phyloP scores from a whole-genome alignment of 75 land plant genomes.

The Pinus taeda region DNA sequence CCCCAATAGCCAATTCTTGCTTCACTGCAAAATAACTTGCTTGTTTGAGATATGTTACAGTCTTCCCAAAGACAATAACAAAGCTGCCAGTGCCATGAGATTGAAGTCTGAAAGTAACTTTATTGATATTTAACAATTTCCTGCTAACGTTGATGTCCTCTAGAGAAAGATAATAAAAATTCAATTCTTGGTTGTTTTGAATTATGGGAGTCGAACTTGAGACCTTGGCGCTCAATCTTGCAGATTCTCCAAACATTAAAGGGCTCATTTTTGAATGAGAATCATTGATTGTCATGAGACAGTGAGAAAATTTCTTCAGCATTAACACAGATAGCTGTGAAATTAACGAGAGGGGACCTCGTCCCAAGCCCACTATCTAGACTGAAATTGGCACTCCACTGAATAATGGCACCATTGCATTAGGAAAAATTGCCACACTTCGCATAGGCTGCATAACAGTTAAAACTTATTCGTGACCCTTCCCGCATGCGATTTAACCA shows the following conservation, averaged over 20 bases:
- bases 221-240: conserved; percentile 8
- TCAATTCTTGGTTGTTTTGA: conserved; percentile 14
- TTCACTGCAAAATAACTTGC: conserved; percentile 21
- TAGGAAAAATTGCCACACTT: too few relatives aligned
- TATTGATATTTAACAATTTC: conserved; percentile 9
- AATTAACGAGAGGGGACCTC: conserved; percentile 55
- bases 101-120: conserved; percentile 17
- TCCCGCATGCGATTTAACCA: too few relatives aligned
- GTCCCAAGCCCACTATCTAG: conserved; percentile 63
- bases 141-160: conserved; percentile 41
- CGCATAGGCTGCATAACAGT: too few relatives aligned
- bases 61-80: conserved; percentile 76
- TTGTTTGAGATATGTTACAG: conserved; percentile 39
- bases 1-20: conserved; percentile 32
- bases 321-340: conserved; percentile 33
- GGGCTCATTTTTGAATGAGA: conserved; percentile 27
- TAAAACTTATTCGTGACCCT: too few relatives aligned
- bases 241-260: conserved; percentile 49
- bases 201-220: conserved; percentile 31
- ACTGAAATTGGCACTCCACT: too few relatives aligned
- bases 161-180: conserved; percentile 52
- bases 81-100: conserved; percentile 56
- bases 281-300: conserved; percentile 38
- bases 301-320: conserved; percentile 54
- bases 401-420: too few relatives aligned